A percentile compares a stretch with the other conserved stretches of the same genome.
Conservation (phyloP, 805 yeast species). For the Sungouiozyma ichnusensis region DNA sequence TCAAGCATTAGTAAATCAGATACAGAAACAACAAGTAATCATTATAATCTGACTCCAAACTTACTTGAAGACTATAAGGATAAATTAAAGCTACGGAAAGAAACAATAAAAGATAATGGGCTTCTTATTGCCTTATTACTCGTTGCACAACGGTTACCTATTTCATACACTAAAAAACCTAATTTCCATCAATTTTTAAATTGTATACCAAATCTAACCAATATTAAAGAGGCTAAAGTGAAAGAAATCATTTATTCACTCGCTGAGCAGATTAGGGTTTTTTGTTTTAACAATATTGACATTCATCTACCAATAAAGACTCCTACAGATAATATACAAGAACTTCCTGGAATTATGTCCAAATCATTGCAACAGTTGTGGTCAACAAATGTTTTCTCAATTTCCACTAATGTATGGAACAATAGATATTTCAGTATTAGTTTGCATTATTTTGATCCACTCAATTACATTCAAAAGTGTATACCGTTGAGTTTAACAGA, state of each 20-base stretch:
- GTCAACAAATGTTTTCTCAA: conserved; percentile 2
- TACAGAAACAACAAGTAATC: too few relatives aligned
- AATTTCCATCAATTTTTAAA: conserved; percentile 4
- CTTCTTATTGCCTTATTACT: conserved; percentile 6
- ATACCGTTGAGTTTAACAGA: conserved; percentile 5
- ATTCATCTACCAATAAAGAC: neutral
- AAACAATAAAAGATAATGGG: neutral
- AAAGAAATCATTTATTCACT: neutral
- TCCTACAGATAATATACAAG: neutral
- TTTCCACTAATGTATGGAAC: conserved; percentile 5
- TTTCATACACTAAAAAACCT: conserved; percentile 3
- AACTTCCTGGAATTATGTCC: neutral
- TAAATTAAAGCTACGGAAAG: neutral
- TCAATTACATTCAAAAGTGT: conserved; percentile 1
- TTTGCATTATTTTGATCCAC: conserved; percentile 7
- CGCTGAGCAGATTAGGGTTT: conserved; percentile 1
- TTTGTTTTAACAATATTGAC: conserved; percentile 1
- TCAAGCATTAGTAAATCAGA: too few relatives aligned
- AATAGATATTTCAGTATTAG: conserved; percentile 5
- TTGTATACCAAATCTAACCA: neutral
- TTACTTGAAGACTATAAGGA: too few relatives aligned
- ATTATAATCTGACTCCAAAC: too few relatives aligned
- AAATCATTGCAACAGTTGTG: neutral
- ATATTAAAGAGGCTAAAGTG: neutral
- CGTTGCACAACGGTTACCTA: conserved; percentile 9